Evolutionary conservation across 805 yeast genomes (phyloP), one percentile per base, ranked within the genome.

Genomic region (Komagataella kurtzmanii): DNA sequence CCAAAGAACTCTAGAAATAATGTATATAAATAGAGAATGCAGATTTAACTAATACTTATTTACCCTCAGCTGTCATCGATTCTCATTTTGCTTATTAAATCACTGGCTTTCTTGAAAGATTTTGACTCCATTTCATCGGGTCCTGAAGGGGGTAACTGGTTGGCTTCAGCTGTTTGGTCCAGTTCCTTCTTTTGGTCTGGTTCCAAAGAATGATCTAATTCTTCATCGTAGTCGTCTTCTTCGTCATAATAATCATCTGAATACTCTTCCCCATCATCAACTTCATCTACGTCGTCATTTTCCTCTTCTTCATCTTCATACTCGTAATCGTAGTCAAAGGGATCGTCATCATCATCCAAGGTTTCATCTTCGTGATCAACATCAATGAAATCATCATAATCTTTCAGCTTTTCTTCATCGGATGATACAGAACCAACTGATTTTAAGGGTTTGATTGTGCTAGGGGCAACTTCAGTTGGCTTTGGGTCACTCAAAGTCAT

Each of bases 191-290:
- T 30, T 10, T 10, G n/a, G 40, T 10, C 40, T 30, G 40, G 40
- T 3, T 30, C 40, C 5, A 30, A 30, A 3, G 40, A 4, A 10
- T 21, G 36, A n/a, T 49, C 49, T 30, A 46, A 18, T n/a, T 47
- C 49, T 14, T 47, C 52, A 17, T 50, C 52, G 17, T 18, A 19
- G 21, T 47, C 52, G 14, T 49, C 51, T 24, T 47, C 52, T n/a
- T 18, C 45, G 4, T 43, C 44, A 8, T 50, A 36, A n/a, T 47
- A 49, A 36, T 47, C 45, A 17, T 50, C 52, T 7, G 30, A 44
- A 14, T 50, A 46, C 3, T 36, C 49, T 10, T 40, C 48, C 3
- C 40, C 40, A 10, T 30, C 40, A 30, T 30, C 40, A 10, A 14
- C n/a, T 30, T 30, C 40, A 30, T 30, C 40, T 14, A 30, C 10